Conservation (phyloP, 805 yeast genomes). For the Clavispora santaluciae region DNA sequence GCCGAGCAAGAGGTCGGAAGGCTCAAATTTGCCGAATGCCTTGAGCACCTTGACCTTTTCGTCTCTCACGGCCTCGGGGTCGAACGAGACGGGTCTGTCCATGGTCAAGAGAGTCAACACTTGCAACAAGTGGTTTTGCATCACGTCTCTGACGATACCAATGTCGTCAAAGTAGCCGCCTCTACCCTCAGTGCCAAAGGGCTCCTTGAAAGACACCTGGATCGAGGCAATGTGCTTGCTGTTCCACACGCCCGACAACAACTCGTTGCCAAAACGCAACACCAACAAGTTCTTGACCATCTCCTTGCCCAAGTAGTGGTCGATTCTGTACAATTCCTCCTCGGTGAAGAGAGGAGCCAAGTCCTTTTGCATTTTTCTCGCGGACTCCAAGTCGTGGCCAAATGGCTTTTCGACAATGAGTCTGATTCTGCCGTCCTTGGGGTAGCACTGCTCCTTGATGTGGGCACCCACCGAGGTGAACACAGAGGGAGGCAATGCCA, state of each 20-base stretch:
- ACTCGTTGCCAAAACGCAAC: constrained; percentile 85
- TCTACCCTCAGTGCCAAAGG: constrained; percentile 98
- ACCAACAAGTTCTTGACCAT: constrained; percentile 92
- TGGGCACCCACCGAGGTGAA: constrained; percentile 75
- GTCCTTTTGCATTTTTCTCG: constrained; percentile 69
- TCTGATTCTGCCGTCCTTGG: constrained; percentile 58
- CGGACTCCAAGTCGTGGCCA: constrained; percentile 82
- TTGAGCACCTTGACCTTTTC: constrained; percentile 92
- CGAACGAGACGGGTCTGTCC: constrained; percentile 92
- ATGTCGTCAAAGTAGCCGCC: constrained; percentile 96
- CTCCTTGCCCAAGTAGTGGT: constrained; percentile 96
- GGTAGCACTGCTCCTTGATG: constrained; percentile 62
- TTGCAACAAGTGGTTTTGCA: constrained; percentile 96
- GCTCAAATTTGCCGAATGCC: constrained; percentile 66
- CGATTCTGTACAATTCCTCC: constrained; percentile 91
- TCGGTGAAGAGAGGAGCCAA: constrained; percentile 86
- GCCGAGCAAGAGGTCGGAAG: constrained; percentile 70
- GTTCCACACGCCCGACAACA: constrained; percentile 88
- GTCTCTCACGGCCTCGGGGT: constrained; percentile 91
- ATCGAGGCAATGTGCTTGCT: constrained; percentile 70
- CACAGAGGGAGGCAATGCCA: constrained; percentile 93
- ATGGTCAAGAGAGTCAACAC: constrained; percentile 86
- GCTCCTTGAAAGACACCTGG: constrained; percentile 92
- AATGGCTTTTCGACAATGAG: constrained; percentile 95
- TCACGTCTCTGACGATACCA: constrained; percentile 95